A percentile compares a stretch with the other conserved stretches of the same genome.
Conservation (phyloP, 345 rosid species). For the Psidium guajava region DNA sequence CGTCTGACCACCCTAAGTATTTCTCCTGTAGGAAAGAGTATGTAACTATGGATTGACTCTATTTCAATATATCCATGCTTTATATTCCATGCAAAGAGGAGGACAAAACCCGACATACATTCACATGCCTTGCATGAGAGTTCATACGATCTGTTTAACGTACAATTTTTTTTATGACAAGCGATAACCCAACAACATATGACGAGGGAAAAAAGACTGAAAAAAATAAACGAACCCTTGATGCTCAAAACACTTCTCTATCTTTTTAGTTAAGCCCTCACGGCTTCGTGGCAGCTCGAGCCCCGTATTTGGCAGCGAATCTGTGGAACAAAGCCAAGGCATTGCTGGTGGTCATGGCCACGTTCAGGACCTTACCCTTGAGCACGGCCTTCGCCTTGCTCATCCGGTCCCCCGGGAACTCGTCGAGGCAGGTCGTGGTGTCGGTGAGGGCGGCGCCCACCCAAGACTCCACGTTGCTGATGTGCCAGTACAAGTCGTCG, state of each 20-base stretch:
- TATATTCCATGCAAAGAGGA: neutral
- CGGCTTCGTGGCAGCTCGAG: conserved; percentile 13
- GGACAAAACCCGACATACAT: neutral
- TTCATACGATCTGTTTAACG: neutral
- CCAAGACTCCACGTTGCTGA: conserved; percentile 64
- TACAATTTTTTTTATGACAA: neutral
- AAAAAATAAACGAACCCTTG: neutral
- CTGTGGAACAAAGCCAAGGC: conserved; percentile 65
- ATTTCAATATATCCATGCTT: neutral
- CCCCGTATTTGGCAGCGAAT: conserved; percentile 32
- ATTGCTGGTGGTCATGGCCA: conserved; percentile 69
- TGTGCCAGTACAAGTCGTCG: conserved; percentile 32
- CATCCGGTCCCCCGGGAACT: conserved; percentile 46
- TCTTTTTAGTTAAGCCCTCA: neutral
- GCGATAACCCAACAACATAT: neutral
- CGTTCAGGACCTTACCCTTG: conserved; percentile 64
- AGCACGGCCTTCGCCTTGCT: conserved; percentile 62
- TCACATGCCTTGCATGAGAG: neutral
- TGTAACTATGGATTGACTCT: neutral
- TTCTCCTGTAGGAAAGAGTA: neutral
- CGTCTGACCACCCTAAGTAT: neutral
- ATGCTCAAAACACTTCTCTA: neutral
- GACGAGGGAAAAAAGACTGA: neutral
- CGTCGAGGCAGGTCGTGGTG: conserved; percentile 40
- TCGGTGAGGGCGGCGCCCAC: conserved; percentile 66